Evolutionary conservation across 1,139 yeast species (phyloP).

Genomic region (Diutina mesorugosa): DNA sequence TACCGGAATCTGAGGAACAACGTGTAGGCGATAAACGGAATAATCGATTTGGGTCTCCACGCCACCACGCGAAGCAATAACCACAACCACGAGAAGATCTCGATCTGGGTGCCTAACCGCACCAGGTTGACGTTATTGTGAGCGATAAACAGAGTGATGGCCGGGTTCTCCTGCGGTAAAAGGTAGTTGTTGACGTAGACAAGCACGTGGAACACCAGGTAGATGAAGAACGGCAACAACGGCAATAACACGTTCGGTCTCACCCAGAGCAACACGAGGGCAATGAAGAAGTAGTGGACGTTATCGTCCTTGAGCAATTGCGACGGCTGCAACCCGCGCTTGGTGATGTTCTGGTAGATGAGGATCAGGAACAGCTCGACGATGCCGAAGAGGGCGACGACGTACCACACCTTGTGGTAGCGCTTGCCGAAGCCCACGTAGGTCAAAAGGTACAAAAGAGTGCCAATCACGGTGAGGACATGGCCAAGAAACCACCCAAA

Average conservation of each 20-base stretch:
- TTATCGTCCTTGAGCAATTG: conserved; percentile 46
- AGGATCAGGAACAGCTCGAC: conserved; percentile 70
- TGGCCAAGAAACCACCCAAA: conserved; percentile 67
- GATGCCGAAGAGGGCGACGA: conserved; percentile 50
- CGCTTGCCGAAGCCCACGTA: conserved; percentile 12
- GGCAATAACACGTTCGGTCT: conserved; percentile 42
- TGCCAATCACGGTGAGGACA: conserved; percentile 43
- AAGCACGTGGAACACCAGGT: conserved; percentile 61
- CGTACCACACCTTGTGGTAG: conserved; percentile 37
- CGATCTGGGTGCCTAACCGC: conserved; percentile 59
- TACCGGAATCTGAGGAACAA: conserved; percentile 66
- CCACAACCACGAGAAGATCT: conserved; percentile 41
- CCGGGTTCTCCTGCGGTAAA: conserved; percentile 50
- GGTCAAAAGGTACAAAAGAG: conserved; percentile 41
- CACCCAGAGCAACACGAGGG: conserved; percentile 43
- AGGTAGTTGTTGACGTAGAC: conserved; percentile 53
- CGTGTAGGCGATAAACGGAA: conserved; percentile 44
- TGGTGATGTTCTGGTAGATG: conserved; percentile 38
- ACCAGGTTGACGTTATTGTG: conserved; percentile 60
- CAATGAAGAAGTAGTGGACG: conserved; percentile 48
- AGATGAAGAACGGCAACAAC: conserved; percentile 52
- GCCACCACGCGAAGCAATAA: conserved; percentile 41
- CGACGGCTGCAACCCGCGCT: conserved; percentile 13
- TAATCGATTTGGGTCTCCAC: conserved; percentile 54
- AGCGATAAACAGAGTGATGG: conserved; percentile 44